phyloP scores from a whole-genome alignment of 2,329 filamentous ascomycete species.

The Aureobasidium sp. region DNA sequence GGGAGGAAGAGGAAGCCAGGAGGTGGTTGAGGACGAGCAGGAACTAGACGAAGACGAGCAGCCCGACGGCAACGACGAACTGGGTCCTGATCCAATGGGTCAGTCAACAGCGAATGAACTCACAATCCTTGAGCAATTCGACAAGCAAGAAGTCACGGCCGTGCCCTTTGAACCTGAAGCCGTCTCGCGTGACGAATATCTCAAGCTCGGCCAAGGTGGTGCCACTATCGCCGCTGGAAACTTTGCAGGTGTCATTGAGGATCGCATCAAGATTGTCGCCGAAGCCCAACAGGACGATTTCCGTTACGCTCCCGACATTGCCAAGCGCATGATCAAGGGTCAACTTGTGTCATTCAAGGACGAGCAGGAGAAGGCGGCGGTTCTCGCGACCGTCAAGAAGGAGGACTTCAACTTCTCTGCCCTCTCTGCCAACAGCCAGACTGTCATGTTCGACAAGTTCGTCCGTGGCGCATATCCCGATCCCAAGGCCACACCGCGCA shows the following conservation, averaged over 20 bases:
- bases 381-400: constrained; percentile 15
- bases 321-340: constrained; percentile 20
- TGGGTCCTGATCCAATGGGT: constrained; percentile 9
- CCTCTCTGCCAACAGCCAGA: constrained; percentile 15
- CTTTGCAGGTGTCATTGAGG: constrained; percentile 23
- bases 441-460: constrained; percentile 20
- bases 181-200: constrained; percentile 15
- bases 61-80: constrained; percentile 1
- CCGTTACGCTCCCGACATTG: constrained; percentile 18
- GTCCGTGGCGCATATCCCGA: constrained; percentile 23
- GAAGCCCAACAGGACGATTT: constrained; percentile 18
- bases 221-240: constrained; percentile 24
- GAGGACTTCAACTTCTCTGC: constrained; percentile 17
- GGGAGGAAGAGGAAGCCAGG: background rate
- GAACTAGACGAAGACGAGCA: constrained; percentile 6
- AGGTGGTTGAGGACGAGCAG: background rate
- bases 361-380: constrained; percentile 19
- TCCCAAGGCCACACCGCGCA: constrained; percentile 17
- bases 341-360: constrained; percentile 19
- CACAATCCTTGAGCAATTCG: constrained; percentile 17
- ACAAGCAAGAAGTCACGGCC: constrained; percentile 18
- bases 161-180: constrained; percentile 16
- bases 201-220: constrained; percentile 19
- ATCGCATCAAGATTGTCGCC: constrained; percentile 21
- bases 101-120: constrained; percentile 17